phyloP scores from a whole-genome alignment of 495 filamentous ascomycete genomes.

The Cryomyces minteri region DNA sequence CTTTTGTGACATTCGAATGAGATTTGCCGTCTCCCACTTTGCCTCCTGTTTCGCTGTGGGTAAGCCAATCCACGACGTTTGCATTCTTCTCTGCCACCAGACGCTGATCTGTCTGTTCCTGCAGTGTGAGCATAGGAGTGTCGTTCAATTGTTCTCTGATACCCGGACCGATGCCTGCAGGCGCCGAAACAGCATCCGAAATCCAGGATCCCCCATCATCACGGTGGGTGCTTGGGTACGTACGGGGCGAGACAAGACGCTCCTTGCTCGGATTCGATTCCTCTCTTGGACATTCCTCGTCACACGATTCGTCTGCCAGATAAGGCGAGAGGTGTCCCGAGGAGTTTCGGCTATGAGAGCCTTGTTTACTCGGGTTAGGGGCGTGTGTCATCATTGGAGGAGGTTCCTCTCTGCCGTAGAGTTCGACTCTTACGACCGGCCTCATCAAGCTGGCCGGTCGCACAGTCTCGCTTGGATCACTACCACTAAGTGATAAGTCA shows the following conservation, averaged over 20 bases:
- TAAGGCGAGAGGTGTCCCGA: slow-evolving; percentile 13
- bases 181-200: not conserved
- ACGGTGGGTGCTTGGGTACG: not conserved
- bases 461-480: no score
- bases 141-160: not conserved
- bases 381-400: slow-evolving; percentile 8
- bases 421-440: slow-evolving; percentile 11
- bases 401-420: slow-evolving; percentile 6
- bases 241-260: no score
- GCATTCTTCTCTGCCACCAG: slow-evolving; percentile 12
- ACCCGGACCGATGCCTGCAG: not conserved
- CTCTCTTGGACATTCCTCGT: not conserved
- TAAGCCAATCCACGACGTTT: slow-evolving; percentile 17
- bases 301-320: slow-evolving; percentile 3
- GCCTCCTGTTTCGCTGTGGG: slow-evolving; percentile 12
- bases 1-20: slow-evolving; percentile 1
- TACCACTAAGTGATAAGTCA: no score
- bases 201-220: slow-evolving; percentile 7
- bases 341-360: slow-evolving; percentile 11
- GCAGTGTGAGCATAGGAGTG: slow-evolving; percentile 10
- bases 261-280: no score
- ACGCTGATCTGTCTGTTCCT: slow-evolving; percentile 13
- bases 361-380: slow-evolving; percentile 10
- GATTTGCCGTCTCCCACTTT: slow-evolving; percentile 3
- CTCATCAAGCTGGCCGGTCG: slow-evolving; percentile 7